Base-by-base conservation (phyloP, 768 basidiomycete species). In the Amanita rubescens region DNA sequence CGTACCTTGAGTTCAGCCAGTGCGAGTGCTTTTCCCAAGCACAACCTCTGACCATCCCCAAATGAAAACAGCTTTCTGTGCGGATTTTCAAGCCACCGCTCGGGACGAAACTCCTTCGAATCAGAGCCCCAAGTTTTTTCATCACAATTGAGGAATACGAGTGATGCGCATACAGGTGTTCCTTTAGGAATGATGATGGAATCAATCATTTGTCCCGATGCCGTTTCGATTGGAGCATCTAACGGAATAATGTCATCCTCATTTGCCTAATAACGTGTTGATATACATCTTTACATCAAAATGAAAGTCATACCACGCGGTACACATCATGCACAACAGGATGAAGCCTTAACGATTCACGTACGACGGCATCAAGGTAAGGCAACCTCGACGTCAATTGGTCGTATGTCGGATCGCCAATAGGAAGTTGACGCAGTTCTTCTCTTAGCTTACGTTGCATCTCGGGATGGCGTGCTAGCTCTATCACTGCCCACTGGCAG, bases 71-170 rank as follows among this genome's bases (percentile, higher is more conserved):
- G 15, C 5, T 35, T 4, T 11, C 35, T 35, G 24, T 41, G 59
- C 15, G 12, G 3, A 12, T n/a, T 12, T 54, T 69, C 60, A 10
- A 73, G 55, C 76, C 77, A 79, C 1, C 76, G 68, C 37, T 70
- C 67, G 0, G 76, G 77, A 8, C 63, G 63, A 59, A 78, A 78
- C 34, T 68, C 63, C 25, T 61, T 68, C 15, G 75, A 72, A 42
- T 74, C 71, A 1, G 63, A 41, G 5, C 80, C 79, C 73, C 76
- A 80, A 24, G 75, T 55, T 3, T 54, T 62, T 22, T 63, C 58
- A 2, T 71, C 69, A 10, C 64, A 58, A 58, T 80, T 78, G 25
- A n/a, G n/a, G n/a, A n/a, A 79, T 65, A 43, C 10, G 10, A n/a
- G 12, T 12, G 35, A 11, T 35, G 15, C 15, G 35, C 3, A 5